Conservation (phyloP, 495 filamentous ascomycete genomes). For the Penicillium bovifimosum region DNA sequence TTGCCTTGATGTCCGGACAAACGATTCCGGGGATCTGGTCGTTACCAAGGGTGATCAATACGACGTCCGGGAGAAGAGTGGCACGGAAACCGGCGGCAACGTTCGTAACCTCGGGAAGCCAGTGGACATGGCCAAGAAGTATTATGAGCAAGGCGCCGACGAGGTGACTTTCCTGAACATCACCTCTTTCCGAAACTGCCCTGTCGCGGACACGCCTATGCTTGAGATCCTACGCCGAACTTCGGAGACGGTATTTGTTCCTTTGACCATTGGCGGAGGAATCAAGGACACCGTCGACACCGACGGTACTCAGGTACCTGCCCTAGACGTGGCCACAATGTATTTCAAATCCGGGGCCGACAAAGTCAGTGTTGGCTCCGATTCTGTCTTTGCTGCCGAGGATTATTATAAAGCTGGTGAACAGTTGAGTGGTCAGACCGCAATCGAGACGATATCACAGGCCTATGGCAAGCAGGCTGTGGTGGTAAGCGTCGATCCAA, state of each 20-base stretch:
- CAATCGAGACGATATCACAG: slow-evolving; percentile 88
- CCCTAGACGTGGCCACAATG: slow-evolving; percentile 88
- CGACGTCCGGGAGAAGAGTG: slow-evolving; percentile 90
- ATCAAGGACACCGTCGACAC: slow-evolving; percentile 87
- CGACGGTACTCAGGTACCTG: slow-evolving; percentile 79
- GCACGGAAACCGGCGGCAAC: slow-evolving; percentile 51
- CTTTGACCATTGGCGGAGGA: slow-evolving; percentile 89
- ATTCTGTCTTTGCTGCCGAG: slow-evolving; percentile 88
- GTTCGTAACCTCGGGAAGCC: slow-evolving; percentile 95
- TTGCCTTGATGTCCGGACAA: slow-evolving; percentile 93
- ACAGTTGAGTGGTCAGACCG: slow-evolving; percentile 69
- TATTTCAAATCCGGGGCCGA: slow-evolving; percentile 99
- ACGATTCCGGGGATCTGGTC: slow-evolving; percentile 90
- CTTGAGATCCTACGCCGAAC: slow-evolving; percentile 83
- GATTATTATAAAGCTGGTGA: slow-evolving; percentile 69
- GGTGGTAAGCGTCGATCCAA: slow-evolving; percentile 91
- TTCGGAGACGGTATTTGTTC: slow-evolving; percentile 93
- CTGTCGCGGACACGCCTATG: slow-evolving; percentile 88
- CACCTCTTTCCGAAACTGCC: slow-evolving; percentile 93
- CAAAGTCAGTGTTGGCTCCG: slow-evolving; percentile 95
- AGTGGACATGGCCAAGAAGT: slow-evolving; percentile 86
- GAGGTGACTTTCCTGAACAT: slow-evolving; percentile 98
- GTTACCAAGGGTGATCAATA: slow-evolving; percentile 99
- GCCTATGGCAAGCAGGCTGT: slow-evolving; percentile 97
- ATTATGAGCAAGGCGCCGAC: slow-evolving; percentile 95